Conservation (phyloP, 176 grass and related monocot species). For the Eragrostis curvula region DNA sequence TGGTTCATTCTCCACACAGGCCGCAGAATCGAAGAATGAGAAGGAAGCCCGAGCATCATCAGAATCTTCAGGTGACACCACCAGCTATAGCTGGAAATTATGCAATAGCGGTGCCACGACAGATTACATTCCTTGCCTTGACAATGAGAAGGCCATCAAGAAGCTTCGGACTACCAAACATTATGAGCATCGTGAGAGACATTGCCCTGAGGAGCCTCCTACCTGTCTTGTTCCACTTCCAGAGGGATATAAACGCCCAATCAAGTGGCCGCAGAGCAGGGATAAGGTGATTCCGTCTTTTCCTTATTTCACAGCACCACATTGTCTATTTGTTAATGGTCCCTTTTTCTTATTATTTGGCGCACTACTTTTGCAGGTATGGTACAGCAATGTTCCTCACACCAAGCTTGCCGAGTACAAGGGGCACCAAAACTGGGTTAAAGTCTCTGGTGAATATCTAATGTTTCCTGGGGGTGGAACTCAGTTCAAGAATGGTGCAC, state of each 20-base stretch:
- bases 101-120: slow-evolving; percentile 60
- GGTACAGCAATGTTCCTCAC: slow-evolving; percentile 95
- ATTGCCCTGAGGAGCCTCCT: slow-evolving; percentile 85
- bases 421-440: slow-evolving; percentile 99
- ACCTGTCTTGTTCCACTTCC: slow-evolving; percentile 91
- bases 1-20: slow-evolving; percentile 81
- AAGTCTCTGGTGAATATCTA: slow-evolving; percentile 91
- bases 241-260: slow-evolving; percentile 69
- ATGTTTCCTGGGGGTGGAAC: slow-evolving; percentile 95
- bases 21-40: slow-evolving; percentile 84
- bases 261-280: slow-evolving; percentile 87
- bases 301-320: slow-evolving; percentile 25
- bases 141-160: slow-evolving; percentile 93
- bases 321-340: slow-evolving; percentile 18
- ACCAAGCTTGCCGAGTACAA: slow-evolving; percentile 85
- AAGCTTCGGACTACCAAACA: slow-evolving; percentile 83
- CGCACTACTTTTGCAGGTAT: slow-evolving; percentile 61
- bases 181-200: slow-evolving; percentile 96
- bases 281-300: slow-evolving; percentile 72
- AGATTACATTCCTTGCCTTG: slow-evolving; percentile 99
- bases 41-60: slow-evolving; percentile 62
- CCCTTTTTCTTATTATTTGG: slow-evolving; percentile 17
- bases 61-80: slow-evolving; percentile 44
- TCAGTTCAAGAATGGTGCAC: slow-evolving; percentile 95
- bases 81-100: slow-evolving; percentile 80